Evolutionary conservation across 371 early-diverging fungal genomes (phyloP).

Genomic region (Capniomyces stellatus): DNA sequence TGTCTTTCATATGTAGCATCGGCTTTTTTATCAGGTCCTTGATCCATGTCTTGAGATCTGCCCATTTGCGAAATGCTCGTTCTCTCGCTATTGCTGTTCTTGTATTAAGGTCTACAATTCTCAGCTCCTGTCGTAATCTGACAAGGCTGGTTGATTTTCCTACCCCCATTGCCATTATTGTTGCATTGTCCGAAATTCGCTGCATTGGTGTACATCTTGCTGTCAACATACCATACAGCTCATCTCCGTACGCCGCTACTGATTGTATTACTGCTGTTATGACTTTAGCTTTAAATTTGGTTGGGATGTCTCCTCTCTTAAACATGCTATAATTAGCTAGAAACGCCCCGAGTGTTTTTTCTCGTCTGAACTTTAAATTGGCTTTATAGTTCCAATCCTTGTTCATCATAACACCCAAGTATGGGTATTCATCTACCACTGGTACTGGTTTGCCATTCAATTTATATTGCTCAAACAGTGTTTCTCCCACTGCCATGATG

Average conservation of each 20-base stretch:
- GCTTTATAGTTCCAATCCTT: not conserved
- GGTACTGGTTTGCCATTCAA: not conserved
- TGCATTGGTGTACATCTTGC: not conserved
- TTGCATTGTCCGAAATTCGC: not conserved
- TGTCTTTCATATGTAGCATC: not conserved
- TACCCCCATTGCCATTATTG: not conserved
- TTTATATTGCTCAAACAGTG: too few relatives aligned
- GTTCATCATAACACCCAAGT: not conserved
- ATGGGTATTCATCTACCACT: not conserved
- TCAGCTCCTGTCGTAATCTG: conserved; percentile 1
- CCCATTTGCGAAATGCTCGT: not conserved
- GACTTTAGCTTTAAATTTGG: not conserved
- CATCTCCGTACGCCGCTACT: not conserved
- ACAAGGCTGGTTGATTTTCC: not conserved
- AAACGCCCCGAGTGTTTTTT: too few relatives aligned
- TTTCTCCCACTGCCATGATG: too few relatives aligned
- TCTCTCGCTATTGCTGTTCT: not conserved
- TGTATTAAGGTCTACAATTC: not conserved
- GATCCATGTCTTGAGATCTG: not conserved
- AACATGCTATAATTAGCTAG: too few relatives aligned
- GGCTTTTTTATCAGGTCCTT: not conserved
- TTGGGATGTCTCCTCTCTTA: not conserved
- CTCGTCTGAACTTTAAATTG: too few relatives aligned
- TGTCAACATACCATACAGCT: not conserved
- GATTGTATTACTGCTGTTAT: not conserved